Conservation (phyloP, 768 basidiomycete genomes). For the Hebeloma cylindrosporum region DNA sequence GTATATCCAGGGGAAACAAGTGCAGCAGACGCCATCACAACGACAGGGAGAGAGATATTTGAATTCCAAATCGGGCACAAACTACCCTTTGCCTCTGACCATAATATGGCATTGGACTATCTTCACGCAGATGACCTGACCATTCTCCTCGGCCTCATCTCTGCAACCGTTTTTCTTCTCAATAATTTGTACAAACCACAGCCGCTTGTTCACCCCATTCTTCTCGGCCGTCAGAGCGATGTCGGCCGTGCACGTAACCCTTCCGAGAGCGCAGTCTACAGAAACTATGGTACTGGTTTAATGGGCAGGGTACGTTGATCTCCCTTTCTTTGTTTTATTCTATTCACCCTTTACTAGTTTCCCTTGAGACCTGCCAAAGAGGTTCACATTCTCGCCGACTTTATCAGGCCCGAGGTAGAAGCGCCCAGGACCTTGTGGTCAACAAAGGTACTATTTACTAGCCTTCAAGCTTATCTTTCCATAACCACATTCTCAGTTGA, state of each 20-base stretch:
- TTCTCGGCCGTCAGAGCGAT: constrained; percentile 91
- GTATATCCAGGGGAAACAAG: no score
- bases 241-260: constrained; percentile 78
- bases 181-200: constrained; percentile 80
- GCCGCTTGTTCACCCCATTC: constrained; percentile 89
- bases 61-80: no score
- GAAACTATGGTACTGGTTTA: constrained; percentile 86
- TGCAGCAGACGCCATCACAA: no score
- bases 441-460: constrained; percentile 50
- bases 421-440: constrained; percentile 77
- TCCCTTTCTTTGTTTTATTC: constrained; percentile 12
- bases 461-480: constrained; percentile 1
- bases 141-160: constrained; percentile 71
- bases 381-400: constrained; percentile 61
- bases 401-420: constrained; percentile 66
- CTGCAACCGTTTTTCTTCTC: constrained; percentile 73
- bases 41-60: no score
- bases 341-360: constrained; percentile 47
- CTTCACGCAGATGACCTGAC: constrained; percentile 79
- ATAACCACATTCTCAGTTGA: constrained; percentile 50
- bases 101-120: constrained; percentile 37
- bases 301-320: constrained; percentile 66
- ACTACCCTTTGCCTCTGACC: not conserved
- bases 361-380: constrained; percentile 73
- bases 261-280: constrained; percentile 83